Base-by-base conservation (phyloP, 225 moss, liverwort and hornwort species). In the Polytrichum commune region DNA sequence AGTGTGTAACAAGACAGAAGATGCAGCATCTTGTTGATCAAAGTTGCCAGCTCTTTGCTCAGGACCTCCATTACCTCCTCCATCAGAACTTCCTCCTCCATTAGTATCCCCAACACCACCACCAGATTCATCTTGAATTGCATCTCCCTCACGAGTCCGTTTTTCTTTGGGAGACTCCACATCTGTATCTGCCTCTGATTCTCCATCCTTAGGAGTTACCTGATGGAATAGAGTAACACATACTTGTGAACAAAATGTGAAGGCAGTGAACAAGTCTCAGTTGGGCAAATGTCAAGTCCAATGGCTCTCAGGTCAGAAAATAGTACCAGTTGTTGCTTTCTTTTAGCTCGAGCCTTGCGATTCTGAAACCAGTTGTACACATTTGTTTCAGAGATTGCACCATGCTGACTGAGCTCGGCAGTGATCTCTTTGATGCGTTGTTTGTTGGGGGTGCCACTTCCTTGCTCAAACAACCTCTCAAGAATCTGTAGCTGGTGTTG, bases 171-270 rank as follows among this genome's bases (percentile, higher is more conserved):
- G 93, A 30, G 96, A 96, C 57, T 96, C 96, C 58, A 81, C 90
- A 72, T 96, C 96, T 28, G 93, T 92, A 60, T 96, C 96, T 46
- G 90, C 91, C 72, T 96, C 96, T 13, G 96, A 96, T 70, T 96
- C 96, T 64, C 96, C 96, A 76, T 93, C 92, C 78, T 91, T 91
- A 1, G 85, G 84, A 19, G 88, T 80, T 2, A 88, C 92, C 88
- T 88, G 74, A 16, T 46, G 46, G 46, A 46, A 46, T 46, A 46
- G 46, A 46, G 13, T 13, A 46, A 46, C 46, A 46, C 46, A 46
- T 46, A 16, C 3, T 46, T 46, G 46, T 46, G 46, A 46, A 46
- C 46, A 16, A 46, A 46, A 46, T 16, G 46, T 46, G 46, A 16
- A 46, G 16, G 35, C 9, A 0, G 46, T 46, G 46, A 46, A 46